phyloP scores from a whole-genome alignment of 2,329 filamentous ascomycete genomes.

The Lachnum nothofagi region DNA sequence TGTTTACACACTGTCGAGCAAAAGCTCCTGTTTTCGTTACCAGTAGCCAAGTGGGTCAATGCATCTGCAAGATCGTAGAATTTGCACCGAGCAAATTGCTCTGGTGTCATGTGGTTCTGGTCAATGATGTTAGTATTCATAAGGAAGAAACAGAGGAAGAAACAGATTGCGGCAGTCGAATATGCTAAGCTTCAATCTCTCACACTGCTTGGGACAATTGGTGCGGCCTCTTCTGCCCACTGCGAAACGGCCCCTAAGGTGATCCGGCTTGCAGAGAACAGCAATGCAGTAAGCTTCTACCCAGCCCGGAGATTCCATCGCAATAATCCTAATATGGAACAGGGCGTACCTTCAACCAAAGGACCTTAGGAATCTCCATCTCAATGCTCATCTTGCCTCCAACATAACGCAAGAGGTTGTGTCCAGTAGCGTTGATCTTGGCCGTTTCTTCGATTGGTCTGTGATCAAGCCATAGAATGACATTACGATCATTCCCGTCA shows the following conservation, averaged over 20 bases:
- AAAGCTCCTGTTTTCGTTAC: slow-evolving; percentile 85
- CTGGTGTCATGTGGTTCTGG: slow-evolving; percentile 92
- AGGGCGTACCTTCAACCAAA: slow-evolving; percentile 99
- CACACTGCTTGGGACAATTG: too few species aligned
- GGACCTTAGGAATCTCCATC: slow-evolving; percentile 98
- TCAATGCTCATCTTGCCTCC: slow-evolving; percentile 98
- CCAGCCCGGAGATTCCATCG: too few species aligned
- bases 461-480: slow-evolving; percentile 97
- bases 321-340: too few species aligned
- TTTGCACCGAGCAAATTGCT: slow-evolving; percentile 87
- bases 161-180: too few species aligned
- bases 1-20: slow-evolving; percentile 98
- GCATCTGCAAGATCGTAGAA: slow-evolving; percentile 95
- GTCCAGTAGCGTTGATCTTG: slow-evolving; percentile 85
- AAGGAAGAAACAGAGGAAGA: too few species aligned
- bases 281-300: too few species aligned
- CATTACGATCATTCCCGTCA: slow-evolving; percentile 79
- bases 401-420: slow-evolving; percentile 92
- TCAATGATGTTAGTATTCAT: too few species aligned
- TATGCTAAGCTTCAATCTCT: too few species aligned
- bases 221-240: too few species aligned
- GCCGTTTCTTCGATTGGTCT: slow-evolving; percentile 84
- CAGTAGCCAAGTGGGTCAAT: slow-evolving; percentile 88
- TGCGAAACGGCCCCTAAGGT: too few species aligned
- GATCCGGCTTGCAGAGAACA: too few species aligned